Evolutionary conservation across 2,329 filamentous ascomycete genomes (phyloP), one percentile per base, ranked within the genome.

Genomic region (Fusarium humuli): DNA sequence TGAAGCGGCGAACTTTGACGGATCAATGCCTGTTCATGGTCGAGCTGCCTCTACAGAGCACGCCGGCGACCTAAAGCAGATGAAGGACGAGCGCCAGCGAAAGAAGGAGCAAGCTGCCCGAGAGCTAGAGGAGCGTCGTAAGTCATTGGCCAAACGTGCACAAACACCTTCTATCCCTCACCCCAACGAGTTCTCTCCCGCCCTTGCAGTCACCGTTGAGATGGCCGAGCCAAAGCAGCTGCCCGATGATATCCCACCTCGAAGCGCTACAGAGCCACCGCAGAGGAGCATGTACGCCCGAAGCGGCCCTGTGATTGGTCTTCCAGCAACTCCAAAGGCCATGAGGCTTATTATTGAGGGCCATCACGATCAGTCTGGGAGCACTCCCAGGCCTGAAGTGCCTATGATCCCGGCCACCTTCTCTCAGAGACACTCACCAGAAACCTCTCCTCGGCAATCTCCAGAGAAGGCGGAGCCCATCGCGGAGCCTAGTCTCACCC

Each of bases 301-400:
- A 18, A 81, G 76, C 4, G 85, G 85, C 2, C 83, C 86, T 2
- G 85, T 87, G 8, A 86, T 95, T 54, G 94, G 94, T 1, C 86
- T 97, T n/a, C 94, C 95, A 16, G 93, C 94, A 4, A 98, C 94
- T 1, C 94, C 95, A 30, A 91, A 93, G 81, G 94, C 94, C 2
- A 97, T 98, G 94, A 89, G 92, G 22, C 89, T 97, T 3, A 89
- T 93, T 45, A 90, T 95, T 72, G 87, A 88, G 70, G 80, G 84
- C 4, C 86, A 90, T 61, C 82, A 85, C 46, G 73, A 60, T 82
- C 85, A 60, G 34, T 49, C 72, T 45, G 66, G 60, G 29, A 78
- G 70, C 61, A 77, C 62, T 47, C 75, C 75, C 2, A 83, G 89
- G 30, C 89, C 90, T 0, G 84, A 86, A n/a, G 81, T 88, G 7